A percentile compares a stretch with the other conserved stretches of the same genome.
phyloP scores from a whole-genome alignment of 495 filamentous ascomycete species.

The Aspergillus panamensis region DNA sequence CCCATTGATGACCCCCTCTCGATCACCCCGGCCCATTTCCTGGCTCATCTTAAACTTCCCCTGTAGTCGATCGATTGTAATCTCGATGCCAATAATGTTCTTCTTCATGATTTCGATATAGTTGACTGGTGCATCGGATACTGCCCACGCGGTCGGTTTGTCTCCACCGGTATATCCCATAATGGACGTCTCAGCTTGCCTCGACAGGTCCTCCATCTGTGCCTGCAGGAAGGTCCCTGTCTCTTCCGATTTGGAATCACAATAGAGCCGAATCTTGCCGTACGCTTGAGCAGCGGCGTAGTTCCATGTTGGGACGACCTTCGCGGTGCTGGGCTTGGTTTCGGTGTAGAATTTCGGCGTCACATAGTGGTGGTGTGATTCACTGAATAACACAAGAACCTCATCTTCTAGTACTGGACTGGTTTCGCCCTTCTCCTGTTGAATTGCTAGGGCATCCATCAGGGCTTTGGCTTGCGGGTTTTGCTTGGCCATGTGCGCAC shows the following conservation, averaged over 20 bases:
- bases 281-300: constrained; percentile 57
- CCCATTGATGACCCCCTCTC: constrained; percentile 47
- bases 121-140: constrained; percentile 45
- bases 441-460: constrained; percentile 37
- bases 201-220: constrained; percentile 48
- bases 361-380: constrained; percentile 51
- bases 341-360: constrained; percentile 58
- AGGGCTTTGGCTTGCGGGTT: constrained; percentile 57
- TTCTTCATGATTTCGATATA: constrained; percentile 51
- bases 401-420: constrained; percentile 26
- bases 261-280: constrained; percentile 46
- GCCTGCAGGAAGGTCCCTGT: constrained; percentile 34
- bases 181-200: constrained; percentile 40
- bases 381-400: constrained; percentile 52
- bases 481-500: constrained; percentile 53
- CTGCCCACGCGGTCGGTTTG: constrained; percentile 37
- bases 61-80: constrained; percentile 44
- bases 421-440: constrained; percentile 4
- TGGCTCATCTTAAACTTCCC: constrained; percentile 60
- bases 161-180: constrained; percentile 42
- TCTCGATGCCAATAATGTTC: constrained; percentile 53
- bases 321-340: constrained; percentile 53
- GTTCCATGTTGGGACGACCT: constrained; percentile 62
- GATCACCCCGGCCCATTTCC: constrained; percentile 47
- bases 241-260: constrained; percentile 37